A percentile compares a stretch with the other conserved stretches of the same genome.
phyloP scores from a whole-genome alignment of 1,284 basidiomycete species.

The Vanrija pseudolonga region DNA sequence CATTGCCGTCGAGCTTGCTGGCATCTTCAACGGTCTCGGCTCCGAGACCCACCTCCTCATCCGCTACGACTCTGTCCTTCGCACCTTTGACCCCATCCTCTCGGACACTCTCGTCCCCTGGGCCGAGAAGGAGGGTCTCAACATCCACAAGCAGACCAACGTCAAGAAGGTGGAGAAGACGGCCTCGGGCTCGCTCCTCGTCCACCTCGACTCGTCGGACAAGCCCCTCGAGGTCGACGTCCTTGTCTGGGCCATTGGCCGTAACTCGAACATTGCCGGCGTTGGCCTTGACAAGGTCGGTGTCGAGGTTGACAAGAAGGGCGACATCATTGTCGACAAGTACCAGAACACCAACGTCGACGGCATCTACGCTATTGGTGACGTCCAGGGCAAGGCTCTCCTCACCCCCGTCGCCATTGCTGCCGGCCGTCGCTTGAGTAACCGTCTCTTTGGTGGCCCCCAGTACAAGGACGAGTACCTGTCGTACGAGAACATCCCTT shows the following conservation, averaged over 20 bases:
- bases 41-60: conserved; percentile 89
- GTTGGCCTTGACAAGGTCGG: conserved; percentile 76
- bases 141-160: conserved; percentile 75
- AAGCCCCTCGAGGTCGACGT: conserved; percentile 78
- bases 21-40: conserved; percentile 80
- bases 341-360: conserved; percentile 78
- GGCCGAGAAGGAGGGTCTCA: conserved; percentile 78
- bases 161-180: conserved; percentile 72
- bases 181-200: conserved; percentile 61
- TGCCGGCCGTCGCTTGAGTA: conserved; percentile 81
- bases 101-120: conserved; percentile 85
- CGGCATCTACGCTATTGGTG: conserved; percentile 79
- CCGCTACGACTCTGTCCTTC: conserved; percentile 80
- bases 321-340: conserved; percentile 84
- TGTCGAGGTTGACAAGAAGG: conserved; percentile 70
- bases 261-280: conserved; percentile 72
- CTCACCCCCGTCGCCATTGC: conserved; percentile 99
- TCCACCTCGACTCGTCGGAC: conserved; percentile 65
- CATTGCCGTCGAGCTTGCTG: conserved; percentile 92
- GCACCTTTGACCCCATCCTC: conserved; percentile 86
- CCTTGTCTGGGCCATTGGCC: conserved; percentile 92
- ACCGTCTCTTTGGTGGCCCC: conserved; percentile 82
- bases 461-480: conserved; percentile 84
- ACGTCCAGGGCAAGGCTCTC: conserved; percentile 85
- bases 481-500: conserved; percentile 85